Evolutionary conservation across 176 grass and related monocot genomes (phyloP).

Genomic region (Oryza nivara): DNA sequence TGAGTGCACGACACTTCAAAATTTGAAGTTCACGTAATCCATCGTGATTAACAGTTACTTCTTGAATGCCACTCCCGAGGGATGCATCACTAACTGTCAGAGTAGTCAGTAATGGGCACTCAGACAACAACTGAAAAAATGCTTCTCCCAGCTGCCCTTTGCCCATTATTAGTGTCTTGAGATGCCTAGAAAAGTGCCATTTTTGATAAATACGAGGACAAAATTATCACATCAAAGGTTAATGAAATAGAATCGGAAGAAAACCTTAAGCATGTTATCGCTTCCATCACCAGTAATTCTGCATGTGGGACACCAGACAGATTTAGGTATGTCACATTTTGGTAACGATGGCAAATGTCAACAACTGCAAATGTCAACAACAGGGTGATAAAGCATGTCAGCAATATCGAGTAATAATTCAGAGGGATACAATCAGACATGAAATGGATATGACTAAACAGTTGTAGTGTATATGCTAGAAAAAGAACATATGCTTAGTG

Average conservation of each 20-base stretch:
- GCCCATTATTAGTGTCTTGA: slow-evolving; percentile 71
- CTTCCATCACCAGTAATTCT: slow-evolving; percentile 70
- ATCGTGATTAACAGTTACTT: slow-evolving; percentile 87
- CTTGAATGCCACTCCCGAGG: slow-evolving; percentile 78
- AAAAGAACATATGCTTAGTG: slow-evolving; percentile 18
- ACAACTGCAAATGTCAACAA: slow-evolving; percentile 68
- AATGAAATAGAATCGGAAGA: neutral
- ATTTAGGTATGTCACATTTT: slow-evolving; percentile 71
- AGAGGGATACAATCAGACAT: neutral
- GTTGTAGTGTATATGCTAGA: neutral
- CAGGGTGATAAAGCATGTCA: slow-evolving; percentile 27
- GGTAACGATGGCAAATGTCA: slow-evolving; percentile 76
- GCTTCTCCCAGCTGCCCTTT: slow-evolving; percentile 77
- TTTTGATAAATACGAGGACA: slow-evolving; percentile 11
- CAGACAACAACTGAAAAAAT: slow-evolving; percentile 71
- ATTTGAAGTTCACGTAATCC: slow-evolving; percentile 72
- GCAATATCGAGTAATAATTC: slow-evolving; percentile 5
- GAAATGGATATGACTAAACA: slow-evolving; percentile 7
- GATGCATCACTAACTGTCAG: slow-evolving; percentile 79
- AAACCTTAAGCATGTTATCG: slow-evolving; percentile 80
- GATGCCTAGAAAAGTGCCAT: slow-evolving; percentile 52
- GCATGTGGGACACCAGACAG: slow-evolving; percentile 69
- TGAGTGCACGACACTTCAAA: slow-evolving; percentile 73
- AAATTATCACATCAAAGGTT: slow-evolving; percentile 10
- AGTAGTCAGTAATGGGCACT: slow-evolving; percentile 64